Percentiles rank a stretch among this genome's conserved stretches.
phyloP scores from a whole-genome alignment of 2,329 filamentous ascomycete genomes.

The Colletotrichum acutatum region DNA sequence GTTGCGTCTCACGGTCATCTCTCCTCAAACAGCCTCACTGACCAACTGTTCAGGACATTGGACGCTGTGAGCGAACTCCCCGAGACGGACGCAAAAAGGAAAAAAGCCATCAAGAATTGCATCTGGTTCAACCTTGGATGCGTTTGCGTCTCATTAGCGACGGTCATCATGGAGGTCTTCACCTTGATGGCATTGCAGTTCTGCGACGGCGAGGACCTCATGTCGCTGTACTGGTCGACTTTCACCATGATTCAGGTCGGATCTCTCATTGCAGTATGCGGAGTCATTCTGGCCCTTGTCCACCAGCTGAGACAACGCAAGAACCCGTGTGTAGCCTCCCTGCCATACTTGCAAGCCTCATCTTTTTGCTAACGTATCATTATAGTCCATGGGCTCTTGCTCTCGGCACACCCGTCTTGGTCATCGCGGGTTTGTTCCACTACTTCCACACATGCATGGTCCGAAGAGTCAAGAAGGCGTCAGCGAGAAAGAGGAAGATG shows the following conservation, averaged over 20 bases:
- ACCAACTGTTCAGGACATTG: constrained; percentile 43
- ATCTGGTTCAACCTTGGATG: constrained; percentile 57
- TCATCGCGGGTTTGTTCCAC: constrained; percentile 65
- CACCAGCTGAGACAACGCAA: constrained; percentile 60
- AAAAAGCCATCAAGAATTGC: constrained; percentile 50
- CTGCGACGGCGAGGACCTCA: constrained; percentile 69
- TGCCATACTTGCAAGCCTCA: neutral
- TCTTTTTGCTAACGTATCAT: constrained; percentile 18
- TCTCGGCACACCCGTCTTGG: constrained; percentile 68
- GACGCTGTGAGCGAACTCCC: constrained; percentile 48
- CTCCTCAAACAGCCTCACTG: neutral
- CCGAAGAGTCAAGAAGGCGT: constrained; percentile 48
- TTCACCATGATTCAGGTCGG: constrained; percentile 71
- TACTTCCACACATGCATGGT: constrained; percentile 55
- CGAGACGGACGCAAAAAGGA: constrained; percentile 47
- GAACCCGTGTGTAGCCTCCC: constrained; percentile 57
- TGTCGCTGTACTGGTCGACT: constrained; percentile 69
- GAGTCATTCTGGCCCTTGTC: constrained; percentile 64
- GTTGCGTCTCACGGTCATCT: neutral
- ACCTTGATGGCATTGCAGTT: constrained; percentile 65
- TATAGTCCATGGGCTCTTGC: constrained; percentile 66
- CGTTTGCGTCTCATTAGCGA: constrained; percentile 54
- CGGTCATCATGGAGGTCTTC: constrained; percentile 66
- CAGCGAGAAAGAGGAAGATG: constrained; percentile 38
- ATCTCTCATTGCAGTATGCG: constrained; percentile 67